Conservation (phyloP, 2,329 filamentous ascomycete genomes). For the Paecilomyces formosus region DNA sequence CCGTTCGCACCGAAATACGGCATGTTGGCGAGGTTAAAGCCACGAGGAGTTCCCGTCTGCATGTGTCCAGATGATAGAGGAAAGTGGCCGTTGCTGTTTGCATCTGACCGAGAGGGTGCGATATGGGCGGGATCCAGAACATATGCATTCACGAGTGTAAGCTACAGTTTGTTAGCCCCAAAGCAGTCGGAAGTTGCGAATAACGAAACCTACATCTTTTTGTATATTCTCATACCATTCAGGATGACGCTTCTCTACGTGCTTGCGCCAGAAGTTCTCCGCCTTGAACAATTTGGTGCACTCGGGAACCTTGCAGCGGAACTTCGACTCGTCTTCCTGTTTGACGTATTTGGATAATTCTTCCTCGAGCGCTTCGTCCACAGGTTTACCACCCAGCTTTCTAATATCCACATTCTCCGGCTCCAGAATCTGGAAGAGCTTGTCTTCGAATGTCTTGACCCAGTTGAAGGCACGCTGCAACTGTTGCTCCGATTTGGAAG, state of each 20-base stretch:
- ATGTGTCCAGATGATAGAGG: conserved; percentile 69
- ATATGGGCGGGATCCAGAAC: conserved; percentile 93
- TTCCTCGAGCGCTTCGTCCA: conserved; percentile 79
- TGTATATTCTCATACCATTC: conserved; percentile 79
- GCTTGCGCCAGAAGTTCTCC: conserved; percentile 94
- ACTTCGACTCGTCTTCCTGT: conserved; percentile 96
- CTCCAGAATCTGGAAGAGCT: conserved; percentile 85
- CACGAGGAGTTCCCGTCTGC: conserved; percentile 76
- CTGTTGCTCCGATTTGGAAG: conserved; percentile 79
- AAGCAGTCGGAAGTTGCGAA: not conserved
- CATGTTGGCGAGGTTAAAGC: conserved; percentile 74
- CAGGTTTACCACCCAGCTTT: conserved; percentile 81
- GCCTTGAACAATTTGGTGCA: conserved; percentile 97
- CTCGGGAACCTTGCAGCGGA: conserved; percentile 90
- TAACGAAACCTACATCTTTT: conserved; percentile 61
- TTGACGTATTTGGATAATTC: conserved; percentile 85
- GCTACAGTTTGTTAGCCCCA: conserved; percentile 46
- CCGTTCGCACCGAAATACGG: conserved; percentile 47
- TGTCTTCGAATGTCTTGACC: conserved; percentile 98
- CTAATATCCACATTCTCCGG: conserved; percentile 79
- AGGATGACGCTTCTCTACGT: conserved; percentile 88
- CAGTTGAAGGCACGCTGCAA: conserved; percentile 94
- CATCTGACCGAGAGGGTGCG: conserved; percentile 83
- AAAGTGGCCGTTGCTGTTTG: conserved; percentile 94
- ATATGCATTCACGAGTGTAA: conserved; percentile 86